Conservation (phyloP, 2,329 filamentous ascomycete species). For the Fusarium dlaminii region DNA sequence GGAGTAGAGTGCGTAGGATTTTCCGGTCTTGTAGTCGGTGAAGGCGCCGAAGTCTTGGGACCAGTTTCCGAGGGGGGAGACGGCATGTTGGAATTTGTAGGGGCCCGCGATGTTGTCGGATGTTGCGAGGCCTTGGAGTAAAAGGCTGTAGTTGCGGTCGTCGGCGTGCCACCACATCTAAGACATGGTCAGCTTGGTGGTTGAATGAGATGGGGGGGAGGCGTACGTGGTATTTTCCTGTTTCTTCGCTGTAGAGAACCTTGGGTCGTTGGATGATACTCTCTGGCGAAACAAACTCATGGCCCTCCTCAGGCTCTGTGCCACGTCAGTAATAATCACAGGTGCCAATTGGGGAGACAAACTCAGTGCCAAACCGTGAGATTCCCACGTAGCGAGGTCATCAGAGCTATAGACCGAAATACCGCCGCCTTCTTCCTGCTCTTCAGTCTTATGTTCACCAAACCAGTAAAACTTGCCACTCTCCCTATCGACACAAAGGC, state of each 20-base stretch:
- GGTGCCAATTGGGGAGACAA: slow-evolving; percentile 5
- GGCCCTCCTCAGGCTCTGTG: slow-evolving; percentile 60
- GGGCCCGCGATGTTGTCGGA: slow-evolving; percentile 63
- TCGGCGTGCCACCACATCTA: slow-evolving; percentile 71
- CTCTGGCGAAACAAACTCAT: slow-evolving; percentile 63
- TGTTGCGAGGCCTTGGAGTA: slow-evolving; percentile 66
- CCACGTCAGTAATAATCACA: fast-evolving
- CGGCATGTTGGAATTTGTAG: slow-evolving; percentile 64
- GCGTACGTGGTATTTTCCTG: slow-evolving; percentile 64
- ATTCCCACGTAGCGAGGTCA: slow-evolving; percentile 68
- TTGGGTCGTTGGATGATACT: slow-evolving; percentile 71
- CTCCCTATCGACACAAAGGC: slow-evolving; percentile 61
- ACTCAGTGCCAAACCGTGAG: slow-evolving; percentile 65
- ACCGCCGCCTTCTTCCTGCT: slow-evolving; percentile 67
- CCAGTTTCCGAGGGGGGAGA: slow-evolving; percentile 68
- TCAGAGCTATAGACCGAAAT: slow-evolving; percentile 69
- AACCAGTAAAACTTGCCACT: slow-evolving; percentile 68
- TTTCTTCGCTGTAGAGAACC: slow-evolving; percentile 65
- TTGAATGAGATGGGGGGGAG: fast-evolving
- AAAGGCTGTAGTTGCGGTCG: slow-evolving; percentile 63
- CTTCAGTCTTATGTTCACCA: slow-evolving; percentile 69
- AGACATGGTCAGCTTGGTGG: background rate
- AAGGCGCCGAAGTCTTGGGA: slow-evolving; percentile 71
- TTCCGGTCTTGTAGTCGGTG: slow-evolving; percentile 66
- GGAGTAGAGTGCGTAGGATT: slow-evolving; percentile 66